Evolutionary conservation across 352 stramenopile species (phyloP), one percentile per base, ranked within the genome.

Genomic region (Phytophthora syringae): DNA sequence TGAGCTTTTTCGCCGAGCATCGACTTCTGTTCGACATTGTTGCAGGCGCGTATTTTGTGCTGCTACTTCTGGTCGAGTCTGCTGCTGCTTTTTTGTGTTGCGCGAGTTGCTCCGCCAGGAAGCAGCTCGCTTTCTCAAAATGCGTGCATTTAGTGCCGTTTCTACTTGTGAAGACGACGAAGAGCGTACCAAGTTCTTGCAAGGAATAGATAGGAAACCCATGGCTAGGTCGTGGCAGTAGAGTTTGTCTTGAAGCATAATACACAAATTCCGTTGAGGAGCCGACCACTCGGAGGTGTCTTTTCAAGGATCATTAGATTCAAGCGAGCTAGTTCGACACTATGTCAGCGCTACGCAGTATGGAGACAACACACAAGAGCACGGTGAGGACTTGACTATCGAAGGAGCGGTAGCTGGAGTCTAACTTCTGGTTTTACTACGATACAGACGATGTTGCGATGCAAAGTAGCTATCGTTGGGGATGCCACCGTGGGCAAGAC

Each of bases 401-500:
- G 1, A 20, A 48, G 27, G 25, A 44, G 7, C 39, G n/a, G 16
- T 10, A n/a, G 5, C 20, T 54, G 3, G 11, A 56, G 21, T 3
- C 16, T 55, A 30, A 59, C 36, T 27, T 10, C 49, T 28, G 40
- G 2, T n/a, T 28, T 52, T 1, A 30, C 7, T 5, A 10, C n/a
- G n/a, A n/a, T n/a, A n/a, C 61, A 94, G 79, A 84, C 94, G 11
- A 88, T 98, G 64, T 76, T 98, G 34, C 86, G 93, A 3, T 96
- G 88, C 57, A 97, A 97, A 47, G 88, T 97, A 10, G 87, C 93
- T 3, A 83, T 98, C 22, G 91, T 98, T 20, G 93, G 93, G 21
- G 93, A 98, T 65, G 86, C 90, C 0, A 95, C 86, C 0, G 89
- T 97, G 24, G 93, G 93, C 10, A 98, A 98, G 75, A 97, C 85